A percentile compares a stretch with the other conserved stretches of the same genome.
Conservation (phyloP, 352 stramenopile genomes). For the Peronospora farinosa region DNA sequence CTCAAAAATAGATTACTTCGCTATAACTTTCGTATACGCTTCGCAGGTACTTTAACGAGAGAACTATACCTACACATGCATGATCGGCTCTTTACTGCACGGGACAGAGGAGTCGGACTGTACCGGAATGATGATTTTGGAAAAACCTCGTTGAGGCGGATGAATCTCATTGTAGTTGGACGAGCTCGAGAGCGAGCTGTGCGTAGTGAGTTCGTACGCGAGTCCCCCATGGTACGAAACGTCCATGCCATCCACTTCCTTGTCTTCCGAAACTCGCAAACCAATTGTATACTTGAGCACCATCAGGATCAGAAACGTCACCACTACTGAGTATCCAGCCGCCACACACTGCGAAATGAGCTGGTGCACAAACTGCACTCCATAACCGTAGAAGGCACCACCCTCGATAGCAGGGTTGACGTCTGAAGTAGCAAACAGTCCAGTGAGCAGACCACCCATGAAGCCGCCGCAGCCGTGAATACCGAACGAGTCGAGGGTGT, state of each 20-base stretch:
- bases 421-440: conserved; percentile 52
- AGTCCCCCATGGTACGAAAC: conserved; percentile 44
- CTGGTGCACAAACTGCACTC: conserved; percentile 42
- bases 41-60: too few relatives aligned
- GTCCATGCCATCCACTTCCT: conserved; percentile 68
- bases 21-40: not conserved
- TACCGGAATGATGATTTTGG: not conserved
- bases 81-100: not conserved
- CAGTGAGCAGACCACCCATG: conserved; percentile 55
- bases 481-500: conserved; percentile 70
- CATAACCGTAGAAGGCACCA: conserved; percentile 46
- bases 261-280: conserved; percentile 61
- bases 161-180: not conserved
- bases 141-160: not conserved
- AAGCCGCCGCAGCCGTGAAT: conserved; percentile 71
- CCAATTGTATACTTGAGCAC: conserved; percentile 60
- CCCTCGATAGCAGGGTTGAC: conserved; percentile 45
- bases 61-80: not conserved
- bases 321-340: conserved; percentile 52
- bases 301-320: conserved; percentile 61
- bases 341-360: conserved; percentile 48
- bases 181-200: not conserved
- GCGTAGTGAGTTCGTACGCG: not conserved
- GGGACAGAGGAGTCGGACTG: not conserved
- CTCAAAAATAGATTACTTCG: too few relatives aligned